Conservation (phyloP, 2,329 filamentous ascomycete species). For the Venturia nashicola region DNA sequence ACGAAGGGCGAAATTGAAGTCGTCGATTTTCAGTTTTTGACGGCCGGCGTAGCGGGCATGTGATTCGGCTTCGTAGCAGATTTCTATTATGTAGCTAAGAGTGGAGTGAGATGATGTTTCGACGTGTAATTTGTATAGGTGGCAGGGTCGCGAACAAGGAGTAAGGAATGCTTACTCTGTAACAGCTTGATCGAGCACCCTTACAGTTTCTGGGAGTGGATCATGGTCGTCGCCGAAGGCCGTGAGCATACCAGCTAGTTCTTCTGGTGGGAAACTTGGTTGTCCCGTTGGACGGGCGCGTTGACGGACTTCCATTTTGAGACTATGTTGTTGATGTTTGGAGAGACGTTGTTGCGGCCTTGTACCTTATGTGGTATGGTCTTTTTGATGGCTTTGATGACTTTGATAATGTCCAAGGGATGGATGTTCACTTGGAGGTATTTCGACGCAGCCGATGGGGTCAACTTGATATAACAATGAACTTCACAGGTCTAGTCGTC, state of each 20-base stretch:
- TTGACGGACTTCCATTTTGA: constrained; percentile 8
- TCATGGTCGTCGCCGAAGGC: constrained; percentile 68
- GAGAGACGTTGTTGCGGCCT: neutral
- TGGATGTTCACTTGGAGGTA: neutral
- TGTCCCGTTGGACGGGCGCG: constrained; percentile 7
- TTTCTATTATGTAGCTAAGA: constrained; percentile 68
- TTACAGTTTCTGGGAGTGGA: constrained; percentile 72
- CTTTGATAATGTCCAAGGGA: neutral
- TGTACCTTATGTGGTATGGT: neutral
- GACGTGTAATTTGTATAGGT: too few relatives aligned
- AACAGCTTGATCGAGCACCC: constrained; percentile 84
- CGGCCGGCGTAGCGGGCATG: constrained; percentile 76
- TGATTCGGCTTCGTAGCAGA: constrained; percentile 79
- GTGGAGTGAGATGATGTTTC: neutral
- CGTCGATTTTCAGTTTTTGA: constrained; percentile 95
- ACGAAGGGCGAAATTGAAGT: constrained; percentile 89
- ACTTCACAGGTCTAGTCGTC: neutral
- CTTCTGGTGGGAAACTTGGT: constrained; percentile 4
- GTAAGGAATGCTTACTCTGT: constrained; percentile 45
- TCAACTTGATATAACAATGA: neutral
- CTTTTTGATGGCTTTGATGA: too few relatives aligned
- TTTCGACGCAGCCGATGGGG: neutral
- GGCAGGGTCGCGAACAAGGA: neutral
- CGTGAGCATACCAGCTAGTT: constrained; percentile 5
- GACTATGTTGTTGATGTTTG: neutral